Evolutionary conservation across 306 rosid species (phyloP).

Genomic region (Lathyrus tuberosus): DNA sequence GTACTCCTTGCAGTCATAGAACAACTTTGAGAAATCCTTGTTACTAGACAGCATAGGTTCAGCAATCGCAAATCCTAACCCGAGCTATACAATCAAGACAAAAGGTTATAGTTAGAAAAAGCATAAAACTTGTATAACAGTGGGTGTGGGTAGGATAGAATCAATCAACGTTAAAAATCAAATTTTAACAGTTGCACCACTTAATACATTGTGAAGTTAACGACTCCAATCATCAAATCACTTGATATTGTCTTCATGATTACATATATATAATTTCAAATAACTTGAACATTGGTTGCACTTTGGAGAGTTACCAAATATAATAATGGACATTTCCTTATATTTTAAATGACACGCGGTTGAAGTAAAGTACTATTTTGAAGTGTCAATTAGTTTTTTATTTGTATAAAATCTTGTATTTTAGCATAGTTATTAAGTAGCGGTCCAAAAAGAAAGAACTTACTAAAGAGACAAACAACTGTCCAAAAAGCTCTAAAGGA

Average conservation of each 20-base stretch:
- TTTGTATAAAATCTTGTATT: too few species aligned
- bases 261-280: too few species aligned
- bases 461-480: slow-evolving; percentile 87
- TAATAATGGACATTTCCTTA: too few species aligned
- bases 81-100: slow-evolving; percentile 68
- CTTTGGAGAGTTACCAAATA: too few species aligned
- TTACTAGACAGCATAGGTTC: slow-evolving; percentile 63
- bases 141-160: background rate
- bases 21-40: slow-evolving; percentile 73
- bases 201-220: background rate
- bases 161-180: background rate
- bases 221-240: too few species aligned
- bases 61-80: slow-evolving; percentile 78
- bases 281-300: too few species aligned
- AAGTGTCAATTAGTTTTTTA: too few species aligned
- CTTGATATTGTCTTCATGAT: too few species aligned
- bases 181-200: background rate
- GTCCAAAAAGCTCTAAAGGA: slow-evolving; percentile 80
- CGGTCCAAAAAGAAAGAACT: slow-evolving; percentile 42
- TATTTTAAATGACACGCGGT: too few species aligned
- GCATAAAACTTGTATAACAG: slow-evolving; percentile 16
- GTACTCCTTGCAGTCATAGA: slow-evolving; percentile 90
- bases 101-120: slow-evolving; percentile 49
- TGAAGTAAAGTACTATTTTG: too few species aligned
- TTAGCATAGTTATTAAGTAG: background rate